These are phyloP conservation scores for Aurantiochytrium sp. DNA, from an alignment of 108 stramenopile species.

Conservation along the genomic window DNA sequence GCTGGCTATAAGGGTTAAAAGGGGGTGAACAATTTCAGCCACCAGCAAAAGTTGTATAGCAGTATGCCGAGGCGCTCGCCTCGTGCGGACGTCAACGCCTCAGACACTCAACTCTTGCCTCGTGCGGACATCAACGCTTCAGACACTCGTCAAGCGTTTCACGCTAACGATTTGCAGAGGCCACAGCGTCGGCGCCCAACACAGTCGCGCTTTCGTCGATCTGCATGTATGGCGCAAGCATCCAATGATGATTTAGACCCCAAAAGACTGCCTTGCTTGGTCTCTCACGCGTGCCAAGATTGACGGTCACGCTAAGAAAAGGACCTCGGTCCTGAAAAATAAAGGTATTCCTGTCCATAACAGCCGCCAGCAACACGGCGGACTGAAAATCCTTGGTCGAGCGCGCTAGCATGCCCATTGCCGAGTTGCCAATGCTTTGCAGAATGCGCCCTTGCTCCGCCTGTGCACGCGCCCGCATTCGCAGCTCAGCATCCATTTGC, in stretches of 20 bases:
- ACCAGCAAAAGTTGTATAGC: too few species aligned
- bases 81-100: too few species aligned
- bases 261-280: neutral
- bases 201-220: neutral
- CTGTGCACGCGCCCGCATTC: neutral
- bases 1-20: too few species aligned
- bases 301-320: neutral
- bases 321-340: neutral
- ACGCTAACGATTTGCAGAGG: too few species aligned
- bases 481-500: neutral
- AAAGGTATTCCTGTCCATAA: neutral
- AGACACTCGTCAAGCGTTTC: too few species aligned
- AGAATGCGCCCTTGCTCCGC: neutral
- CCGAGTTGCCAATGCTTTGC: neutral
- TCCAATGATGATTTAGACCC: neutral
- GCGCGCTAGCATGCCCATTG: neutral
- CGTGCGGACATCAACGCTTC: too few species aligned
- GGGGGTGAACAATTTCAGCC: too few species aligned
- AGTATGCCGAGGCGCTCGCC: too few species aligned
- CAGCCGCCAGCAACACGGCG: neutral
- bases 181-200: neutral
- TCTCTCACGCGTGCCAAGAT: neutral
- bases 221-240: slow-evolving; percentile 9
- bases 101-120: too few species aligned
- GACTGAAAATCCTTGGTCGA: neutral